Evolutionary conservation across 169 alveolate genomes (phyloP).

Genomic region (Plasmodium vinckei): DNA sequence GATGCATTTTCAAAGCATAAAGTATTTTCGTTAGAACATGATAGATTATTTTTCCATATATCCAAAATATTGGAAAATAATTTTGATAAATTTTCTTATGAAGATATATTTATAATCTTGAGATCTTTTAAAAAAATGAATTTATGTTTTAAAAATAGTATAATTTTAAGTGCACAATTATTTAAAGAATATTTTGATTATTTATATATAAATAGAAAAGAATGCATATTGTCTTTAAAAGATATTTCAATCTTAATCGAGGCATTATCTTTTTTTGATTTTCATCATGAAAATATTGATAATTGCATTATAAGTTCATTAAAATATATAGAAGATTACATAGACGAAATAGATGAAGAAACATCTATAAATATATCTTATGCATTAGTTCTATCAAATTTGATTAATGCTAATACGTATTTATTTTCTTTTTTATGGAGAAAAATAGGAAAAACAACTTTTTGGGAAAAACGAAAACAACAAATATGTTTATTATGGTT

Average conservation of each 20-base stretch:
- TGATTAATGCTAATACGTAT: conserved; percentile 78
- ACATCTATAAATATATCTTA: conserved; percentile 80
- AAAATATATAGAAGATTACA: conserved; percentile 81
- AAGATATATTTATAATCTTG: conserved; percentile 29
- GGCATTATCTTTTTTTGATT: conserved; percentile 71
- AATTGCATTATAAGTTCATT: conserved; percentile 54
- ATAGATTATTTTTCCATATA: conserved; percentile 62
- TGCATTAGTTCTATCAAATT: conserved; percentile 77
- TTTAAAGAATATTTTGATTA: conserved; percentile 40
- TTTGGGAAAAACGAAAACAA: conserved; percentile 81
- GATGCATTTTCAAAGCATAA: conserved; percentile 73
- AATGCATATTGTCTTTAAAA: conserved; percentile 58
- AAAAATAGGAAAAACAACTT: conserved; percentile 81
- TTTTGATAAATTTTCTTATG: conserved; percentile 67
- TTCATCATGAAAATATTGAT: conserved; percentile 37
- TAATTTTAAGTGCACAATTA: conserved; percentile 37
- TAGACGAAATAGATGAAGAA: conserved; percentile 79
- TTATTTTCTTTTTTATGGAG: conserved; percentile 83
- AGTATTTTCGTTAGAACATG: conserved; percentile 60
- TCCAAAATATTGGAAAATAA: conserved; percentile 60
- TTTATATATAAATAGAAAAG: conserved; percentile 40
- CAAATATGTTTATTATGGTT: conserved; percentile 84
- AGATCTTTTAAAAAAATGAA: conserved; percentile 70
- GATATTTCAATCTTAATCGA: conserved; percentile 77
- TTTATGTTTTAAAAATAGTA: conserved; percentile 53